A percentile compares a stretch with the other conserved stretches of the same genome.
Conservation (phyloP, 225 moss, liverwort and hornwort species). For the Physcomitrium patens region DNA sequence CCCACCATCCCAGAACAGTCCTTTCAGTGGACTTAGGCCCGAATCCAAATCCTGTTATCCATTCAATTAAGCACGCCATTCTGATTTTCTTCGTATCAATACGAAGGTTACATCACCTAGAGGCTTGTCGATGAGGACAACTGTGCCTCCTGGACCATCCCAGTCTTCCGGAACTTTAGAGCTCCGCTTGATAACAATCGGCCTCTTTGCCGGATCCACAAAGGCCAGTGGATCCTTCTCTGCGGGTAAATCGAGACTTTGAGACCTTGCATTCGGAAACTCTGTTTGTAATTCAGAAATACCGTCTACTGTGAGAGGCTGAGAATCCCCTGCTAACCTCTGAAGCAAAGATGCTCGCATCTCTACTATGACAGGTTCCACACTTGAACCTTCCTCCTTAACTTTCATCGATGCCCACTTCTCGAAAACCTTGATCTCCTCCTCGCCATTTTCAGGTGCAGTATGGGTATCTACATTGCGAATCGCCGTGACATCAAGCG, state of each 20-base stretch:
- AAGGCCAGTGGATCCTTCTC: constrained; percentile 36
- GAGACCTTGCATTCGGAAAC: constrained; percentile 7
- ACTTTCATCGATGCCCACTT: constrained; percentile 63
- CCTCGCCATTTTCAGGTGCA: background rate
- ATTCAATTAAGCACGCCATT: constrained; percentile 1
- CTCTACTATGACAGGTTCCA: constrained; percentile 52
- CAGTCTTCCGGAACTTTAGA: constrained; percentile 71
- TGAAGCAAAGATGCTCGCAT: constrained; percentile 61
- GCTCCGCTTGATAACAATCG: constrained; percentile 44
- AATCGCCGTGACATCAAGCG: constrained; percentile 39
- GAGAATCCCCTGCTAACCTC: constrained; percentile 11
- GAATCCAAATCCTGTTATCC: background rate
- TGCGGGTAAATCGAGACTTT: constrained; percentile 3
- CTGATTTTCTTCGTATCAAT: constrained; percentile 3
- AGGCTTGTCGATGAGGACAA: constrained; percentile 94
- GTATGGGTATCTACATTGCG: constrained; percentile 25
- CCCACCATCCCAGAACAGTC: constrained; percentile 36
- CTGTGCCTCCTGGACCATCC: constrained; percentile 79
- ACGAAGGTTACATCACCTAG: constrained; percentile 52
- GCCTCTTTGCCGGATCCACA: constrained; percentile 22
- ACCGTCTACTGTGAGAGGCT: background rate
- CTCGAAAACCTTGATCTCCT: constrained; percentile 54
- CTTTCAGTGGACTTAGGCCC: constrained; percentile 36
- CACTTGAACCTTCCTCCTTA: constrained; percentile 46
- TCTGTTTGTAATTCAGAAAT: background rate